Conservation (phyloP, 108 stramenopile species). For the Skeletonema tropicum region DNA sequence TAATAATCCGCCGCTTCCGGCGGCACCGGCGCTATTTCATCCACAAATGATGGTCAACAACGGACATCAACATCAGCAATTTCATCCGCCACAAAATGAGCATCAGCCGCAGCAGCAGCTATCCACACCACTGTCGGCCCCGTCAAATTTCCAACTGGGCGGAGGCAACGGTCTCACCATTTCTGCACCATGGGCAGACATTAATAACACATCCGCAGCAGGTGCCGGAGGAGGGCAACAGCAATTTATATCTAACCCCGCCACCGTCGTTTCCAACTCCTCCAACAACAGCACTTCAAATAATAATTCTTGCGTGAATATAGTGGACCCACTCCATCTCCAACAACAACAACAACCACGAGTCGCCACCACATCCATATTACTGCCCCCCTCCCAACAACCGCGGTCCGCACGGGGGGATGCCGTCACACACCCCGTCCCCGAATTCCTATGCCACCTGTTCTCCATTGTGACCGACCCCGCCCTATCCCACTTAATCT, state of each 20-base stretch:
- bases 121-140: background rate
- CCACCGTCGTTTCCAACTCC: conserved; percentile 2
- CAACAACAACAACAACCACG: conserved; percentile 5
- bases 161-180: background rate
- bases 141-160: background rate
- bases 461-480: conserved; percentile 52
- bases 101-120: background rate
- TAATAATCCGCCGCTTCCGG: background rate
- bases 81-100: background rate
- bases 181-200: background rate
- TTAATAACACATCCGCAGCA: background rate
- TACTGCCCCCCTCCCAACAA: conserved; percentile 15
- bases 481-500: conserved; percentile 26
- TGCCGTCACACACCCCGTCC: conserved; percentile 38
- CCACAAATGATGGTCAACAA: background rate
- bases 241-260: background rate
- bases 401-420: background rate
- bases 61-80: background rate
- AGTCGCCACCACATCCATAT: conserved; percentile 6
- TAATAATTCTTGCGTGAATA: background rate
- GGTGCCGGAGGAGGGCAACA: background rate
- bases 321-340: background rate
- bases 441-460: conserved; percentile 61
- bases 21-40: background rate
- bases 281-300: background rate